Conservation (phyloP, 2,329 filamentous ascomycete genomes). For the Trichoderma atroviride region DNA sequence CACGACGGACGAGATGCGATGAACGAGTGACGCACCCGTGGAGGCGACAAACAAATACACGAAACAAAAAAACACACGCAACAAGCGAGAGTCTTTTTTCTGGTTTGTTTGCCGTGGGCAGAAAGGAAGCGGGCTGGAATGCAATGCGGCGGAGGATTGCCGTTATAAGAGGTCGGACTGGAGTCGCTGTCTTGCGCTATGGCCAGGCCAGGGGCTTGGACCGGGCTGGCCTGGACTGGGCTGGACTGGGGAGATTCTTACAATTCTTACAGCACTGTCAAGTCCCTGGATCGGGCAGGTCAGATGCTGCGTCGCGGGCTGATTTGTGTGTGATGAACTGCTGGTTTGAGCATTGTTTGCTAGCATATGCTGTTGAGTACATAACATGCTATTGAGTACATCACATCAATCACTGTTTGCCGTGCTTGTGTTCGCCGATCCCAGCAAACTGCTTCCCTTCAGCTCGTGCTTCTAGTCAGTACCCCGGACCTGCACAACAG, state of each 20-base stretch:
- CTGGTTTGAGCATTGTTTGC: background rate
- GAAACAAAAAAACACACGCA: background rate
- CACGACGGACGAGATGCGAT: background rate
- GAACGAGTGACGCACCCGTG: slow-evolving; percentile 19
- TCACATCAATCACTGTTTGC: too few species aligned
- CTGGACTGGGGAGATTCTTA: background rate
- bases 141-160: background rate
- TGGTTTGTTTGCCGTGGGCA: background rate
- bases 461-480: background rate
- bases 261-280: too few species aligned
- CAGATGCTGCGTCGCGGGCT: background rate
- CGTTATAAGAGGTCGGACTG: background rate
- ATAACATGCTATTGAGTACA: too few species aligned
- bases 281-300: background rate
- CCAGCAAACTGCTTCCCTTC: background rate
- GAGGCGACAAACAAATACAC: slow-evolving; percentile 4
- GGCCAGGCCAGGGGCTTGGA: background rate
- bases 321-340: background rate
- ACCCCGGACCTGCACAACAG: background rate
- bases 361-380: too few species aligned
- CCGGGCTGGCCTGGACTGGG: background rate
- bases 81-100: background rate
- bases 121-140: background rate
- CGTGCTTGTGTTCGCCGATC: background rate
- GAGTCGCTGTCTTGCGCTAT: background rate